A percentile compares a stretch with the other conserved stretches of the same genome.
These are phyloP conservation scores for Isatis lusitanica DNA, from an alignment of 441 rosid genomes.

Conservation along the genomic window DNA sequence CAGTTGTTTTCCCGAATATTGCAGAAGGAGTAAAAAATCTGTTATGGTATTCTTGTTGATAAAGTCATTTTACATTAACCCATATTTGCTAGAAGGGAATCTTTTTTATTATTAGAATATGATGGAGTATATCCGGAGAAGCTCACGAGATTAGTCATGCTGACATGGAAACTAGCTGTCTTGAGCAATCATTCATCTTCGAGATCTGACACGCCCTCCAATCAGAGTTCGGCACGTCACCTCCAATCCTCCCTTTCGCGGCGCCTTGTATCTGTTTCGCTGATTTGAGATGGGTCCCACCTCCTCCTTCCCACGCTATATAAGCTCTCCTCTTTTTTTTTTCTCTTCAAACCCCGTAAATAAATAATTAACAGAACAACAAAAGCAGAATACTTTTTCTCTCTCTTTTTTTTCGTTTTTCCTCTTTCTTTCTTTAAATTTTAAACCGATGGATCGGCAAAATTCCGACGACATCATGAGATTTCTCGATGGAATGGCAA, in stretches of 20 bases:
- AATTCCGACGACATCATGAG: conserved; percentile 44
- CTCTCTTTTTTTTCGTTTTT: too few species aligned
- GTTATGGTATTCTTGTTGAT: background rate
- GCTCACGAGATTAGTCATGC: conserved; percentile 31
- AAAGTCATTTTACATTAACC: background rate
- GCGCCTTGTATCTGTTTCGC: conserved; percentile 49
- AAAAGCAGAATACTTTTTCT: background rate
- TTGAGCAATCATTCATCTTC: conserved; percentile 23
- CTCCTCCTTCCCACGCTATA: conserved; percentile 36
- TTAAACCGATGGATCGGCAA: conserved; percentile 31
- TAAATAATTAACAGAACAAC: background rate
- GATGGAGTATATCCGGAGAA: conserved; percentile 42
- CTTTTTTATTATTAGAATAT: conserved; percentile 8
- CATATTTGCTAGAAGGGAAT: background rate
- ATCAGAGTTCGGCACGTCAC: conserved; percentile 36
- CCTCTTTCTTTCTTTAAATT: background rate
- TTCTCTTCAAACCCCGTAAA: conserved; percentile 1
- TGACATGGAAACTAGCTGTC: conserved; percentile 55
- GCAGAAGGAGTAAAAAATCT: background rate
- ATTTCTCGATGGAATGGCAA: conserved; percentile 55
- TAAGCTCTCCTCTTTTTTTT: background rate
- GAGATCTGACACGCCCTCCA: conserved; percentile 20
- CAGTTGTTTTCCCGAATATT: too few species aligned
- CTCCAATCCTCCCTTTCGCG: conserved; percentile 39
- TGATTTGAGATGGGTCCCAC: conserved; percentile 34